Evolutionary conservation across 1,284 basidiomycete species (phyloP).

Genomic region (Ganoderma sinense): DNA sequence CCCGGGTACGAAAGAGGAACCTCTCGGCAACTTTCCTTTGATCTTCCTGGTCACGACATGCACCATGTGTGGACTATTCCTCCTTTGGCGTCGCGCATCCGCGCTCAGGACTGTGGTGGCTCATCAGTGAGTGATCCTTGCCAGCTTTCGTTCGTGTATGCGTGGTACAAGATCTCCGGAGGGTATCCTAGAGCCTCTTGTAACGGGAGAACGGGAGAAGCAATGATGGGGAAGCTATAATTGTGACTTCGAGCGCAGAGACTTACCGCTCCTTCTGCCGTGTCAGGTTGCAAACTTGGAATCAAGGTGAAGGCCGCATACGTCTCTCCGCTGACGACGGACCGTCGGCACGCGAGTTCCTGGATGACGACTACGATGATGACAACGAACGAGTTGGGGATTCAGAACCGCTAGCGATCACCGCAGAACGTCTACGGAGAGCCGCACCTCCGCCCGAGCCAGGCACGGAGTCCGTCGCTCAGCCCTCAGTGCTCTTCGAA

Average conservation of each 20-base stretch:
- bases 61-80: constrained; percentile 64
- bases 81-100: constrained; percentile 72
- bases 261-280: background rate
- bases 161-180: background rate
- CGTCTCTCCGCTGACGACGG: constrained; percentile 78
- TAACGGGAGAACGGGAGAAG: background rate
- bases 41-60: constrained; percentile 68
- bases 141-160: background rate
- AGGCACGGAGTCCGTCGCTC: background rate
- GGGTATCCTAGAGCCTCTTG: background rate
- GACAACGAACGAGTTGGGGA: constrained; percentile 39
- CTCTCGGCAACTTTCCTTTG: constrained; percentile 62
- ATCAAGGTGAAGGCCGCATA: constrained; percentile 62
- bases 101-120: constrained; percentile 65
- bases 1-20: constrained; percentile 68
- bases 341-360: constrained; percentile 68
- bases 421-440: constrained; percentile 28
- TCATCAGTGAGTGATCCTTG: constrained; percentile 57
- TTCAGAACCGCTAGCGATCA: constrained; percentile 36
- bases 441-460: constrained; percentile 12
- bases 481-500: constrained; percentile 19
- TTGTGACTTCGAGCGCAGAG: background rate
- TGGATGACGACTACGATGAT: constrained; percentile 70
- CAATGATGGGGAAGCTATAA: background rate
- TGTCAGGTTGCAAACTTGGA: constrained; percentile 66